phyloP scores from a whole-genome alignment of 371 early-diverging fungal species.

The Batkoa obscura region DNA sequence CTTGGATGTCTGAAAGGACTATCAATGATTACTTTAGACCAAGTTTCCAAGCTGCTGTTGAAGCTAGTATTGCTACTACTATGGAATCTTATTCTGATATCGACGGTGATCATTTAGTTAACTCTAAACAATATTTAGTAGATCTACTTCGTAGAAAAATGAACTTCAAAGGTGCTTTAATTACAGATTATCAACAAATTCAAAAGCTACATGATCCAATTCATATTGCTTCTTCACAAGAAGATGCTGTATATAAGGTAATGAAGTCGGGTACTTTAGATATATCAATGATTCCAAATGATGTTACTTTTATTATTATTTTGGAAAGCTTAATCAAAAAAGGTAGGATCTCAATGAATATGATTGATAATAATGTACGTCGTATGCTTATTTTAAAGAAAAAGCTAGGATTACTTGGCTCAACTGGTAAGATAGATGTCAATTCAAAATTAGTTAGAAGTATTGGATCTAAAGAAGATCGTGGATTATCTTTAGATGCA shows the following conservation, averaged over 20 bases:
- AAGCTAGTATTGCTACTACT: slow-evolving; percentile 40
- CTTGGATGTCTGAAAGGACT: slow-evolving; percentile 30
- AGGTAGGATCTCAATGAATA: not conserved
- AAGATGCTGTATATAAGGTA: slow-evolving; percentile 15
- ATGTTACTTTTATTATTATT: slow-evolving; percentile 15
- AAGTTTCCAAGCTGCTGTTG: slow-evolving; percentile 35
- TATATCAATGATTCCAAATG: slow-evolving; percentile 42
- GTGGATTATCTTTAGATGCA: slow-evolving; percentile 19
- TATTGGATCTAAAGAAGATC: slow-evolving; percentile 21
- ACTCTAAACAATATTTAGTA: slow-evolving; percentile 28
- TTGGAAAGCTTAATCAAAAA: not conserved
- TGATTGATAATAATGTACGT: not conserved
- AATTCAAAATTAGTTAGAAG: not conserved
- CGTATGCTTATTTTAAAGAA: not conserved
- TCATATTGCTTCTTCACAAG: slow-evolving; percentile 18
- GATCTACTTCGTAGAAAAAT: slow-evolving; percentile 31
- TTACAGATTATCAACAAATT: slow-evolving; percentile 44
- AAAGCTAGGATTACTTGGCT: not conserved
- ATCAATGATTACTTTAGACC: slow-evolving; percentile 40
- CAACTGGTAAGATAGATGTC: not conserved
- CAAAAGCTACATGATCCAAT: slow-evolving; percentile 26
- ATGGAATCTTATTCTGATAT: slow-evolving; percentile 47
- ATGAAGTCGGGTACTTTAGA: slow-evolving; percentile 26
- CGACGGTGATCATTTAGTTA: slow-evolving; percentile 35
- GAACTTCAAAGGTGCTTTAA: slow-evolving; percentile 35